Percentiles rank a stretch among this genome's conserved stretches.
These are phyloP conservation scores for Gentiana macrophylla DNA, from an alignment of 257 asterid species.

Conservation along the genomic window DNA sequence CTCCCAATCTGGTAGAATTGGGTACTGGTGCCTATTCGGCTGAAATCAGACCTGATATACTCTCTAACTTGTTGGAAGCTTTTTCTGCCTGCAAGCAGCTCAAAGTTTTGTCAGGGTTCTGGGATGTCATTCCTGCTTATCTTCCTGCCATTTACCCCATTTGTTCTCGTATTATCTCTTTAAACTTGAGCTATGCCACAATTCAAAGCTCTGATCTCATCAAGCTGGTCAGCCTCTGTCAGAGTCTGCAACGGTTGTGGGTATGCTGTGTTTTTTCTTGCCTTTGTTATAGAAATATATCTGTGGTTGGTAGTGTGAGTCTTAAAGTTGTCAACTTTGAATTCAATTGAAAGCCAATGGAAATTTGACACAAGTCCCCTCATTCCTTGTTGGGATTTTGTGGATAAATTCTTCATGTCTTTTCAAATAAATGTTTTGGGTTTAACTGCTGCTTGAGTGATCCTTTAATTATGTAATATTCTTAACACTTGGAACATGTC, in stretches of 20 bases:
- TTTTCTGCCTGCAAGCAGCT: slow-evolving; percentile 68
- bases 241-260: slow-evolving; percentile 73
- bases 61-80: slow-evolving; percentile 51
- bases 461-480: too few relatives aligned
- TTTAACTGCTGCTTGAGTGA: too few relatives aligned
- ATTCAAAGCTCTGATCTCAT: slow-evolving; percentile 57
- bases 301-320: too few relatives aligned
- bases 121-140: slow-evolving; percentile 87
- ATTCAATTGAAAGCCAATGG: too few relatives aligned
- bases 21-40: slow-evolving; percentile 34
- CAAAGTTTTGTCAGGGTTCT: slow-evolving; percentile 71
- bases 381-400: too few relatives aligned
- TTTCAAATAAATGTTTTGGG: too few relatives aligned
- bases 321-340: too few relatives aligned
- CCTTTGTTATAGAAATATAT: too few relatives aligned
- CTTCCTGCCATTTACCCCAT: slow-evolving; percentile 66
- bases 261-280: slow-evolving; percentile 25
- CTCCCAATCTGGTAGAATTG: slow-evolving; percentile 30
- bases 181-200: slow-evolving; percentile 76
- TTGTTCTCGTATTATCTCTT: slow-evolving; percentile 58
- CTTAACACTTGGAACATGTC: too few relatives aligned
- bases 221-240: slow-evolving; percentile 65
- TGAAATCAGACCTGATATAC: slow-evolving; percentile 28
- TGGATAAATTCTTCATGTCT: too few relatives aligned
- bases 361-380: too few relatives aligned